Evolutionary conservation across 768 basidiomycete genomes (phyloP), one percentile per base, ranked within the genome.

Genomic region (Gymnopilus dilepis): DNA sequence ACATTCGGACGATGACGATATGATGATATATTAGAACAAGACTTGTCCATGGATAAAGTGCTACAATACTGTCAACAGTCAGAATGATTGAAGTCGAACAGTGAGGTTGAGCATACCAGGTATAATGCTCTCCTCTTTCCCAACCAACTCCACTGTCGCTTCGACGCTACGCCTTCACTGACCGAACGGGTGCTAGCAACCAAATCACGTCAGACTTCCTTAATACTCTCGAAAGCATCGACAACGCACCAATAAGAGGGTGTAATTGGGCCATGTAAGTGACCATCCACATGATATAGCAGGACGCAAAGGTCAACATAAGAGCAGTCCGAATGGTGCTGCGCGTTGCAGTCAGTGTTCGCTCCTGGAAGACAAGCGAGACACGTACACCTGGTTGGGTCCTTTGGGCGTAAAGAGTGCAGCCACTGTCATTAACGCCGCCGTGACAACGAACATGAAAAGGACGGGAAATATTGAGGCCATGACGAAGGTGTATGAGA

Each of bases 281-380:
- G 70, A 97, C 86, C 78, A 90, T 90, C 96, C 96, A 99, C 88
- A 98, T 89, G 68, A 99, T 85, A 79, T 95, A 99, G 76, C 93
- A 96, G 58, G 85, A 90, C 3, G 86, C 79, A 17, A 98, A 75
- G 2, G 92, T 84, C 63, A 99, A 84, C 78, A 94, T 81, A 50
- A 94, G 71, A 63, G 83, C 84, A 1, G 94, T 91, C 66, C 96
- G 90, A 65, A 95, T 84, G 54, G 95, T 84, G 60, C 96, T 99
- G 74, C 41, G 28, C 28, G 26, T 24, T 33, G 56, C 26, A 13
- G 26, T 45, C 22, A 53, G 26, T n/a, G 45, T 24, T 38, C 42
- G n/a, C 58, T 55, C 34, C 21, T 21, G 24, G 34, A 4, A 37
- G 45, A 4, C 13, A 9, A 28, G 13, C 30, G 17, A 8, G 7